These are phyloP conservation scores for Gillenia trifoliata DNA, from an alignment of 306 rosid genomes.

Conservation along the genomic window DNA sequence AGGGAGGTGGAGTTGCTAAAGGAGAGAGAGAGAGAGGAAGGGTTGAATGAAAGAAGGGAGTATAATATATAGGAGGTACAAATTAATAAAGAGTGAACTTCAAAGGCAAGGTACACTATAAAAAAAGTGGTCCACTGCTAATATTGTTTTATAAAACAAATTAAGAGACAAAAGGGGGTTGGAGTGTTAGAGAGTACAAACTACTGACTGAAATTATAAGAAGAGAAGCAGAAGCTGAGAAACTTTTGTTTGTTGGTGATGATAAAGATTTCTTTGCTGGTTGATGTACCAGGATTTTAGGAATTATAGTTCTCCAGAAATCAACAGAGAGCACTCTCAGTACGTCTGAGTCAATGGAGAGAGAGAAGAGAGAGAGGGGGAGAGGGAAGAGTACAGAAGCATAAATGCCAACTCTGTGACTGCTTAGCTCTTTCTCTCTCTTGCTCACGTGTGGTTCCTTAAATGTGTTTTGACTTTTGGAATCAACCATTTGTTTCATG, in stretches of 20 bases:
- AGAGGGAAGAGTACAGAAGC: background rate
- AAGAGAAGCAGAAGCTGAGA: background rate
- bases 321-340: background rate
- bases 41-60: slow-evolving; percentile 19
- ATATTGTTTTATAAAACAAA: slow-evolving; percentile 35
- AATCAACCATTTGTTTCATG: slow-evolving; percentile 46
- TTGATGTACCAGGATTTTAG: slow-evolving; percentile 37
- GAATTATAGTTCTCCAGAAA: slow-evolving; percentile 7
- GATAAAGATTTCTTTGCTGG: slow-evolving; percentile 14
- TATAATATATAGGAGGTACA: slow-evolving; percentile 32
- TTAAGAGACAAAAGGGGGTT: background rate
- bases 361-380: slow-evolving; percentile 8
- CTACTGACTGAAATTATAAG: background rate
- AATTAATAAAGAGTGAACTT: slow-evolving; percentile 43
- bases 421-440: slow-evolving; percentile 44
- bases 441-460: slow-evolving; percentile 75
- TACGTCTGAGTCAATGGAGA: slow-evolving; percentile 17
- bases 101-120: slow-evolving; percentile 66
- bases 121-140: slow-evolving; percentile 28
- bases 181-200: background rate
- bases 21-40: slow-evolving; percentile 18
- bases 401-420: slow-evolving; percentile 39
- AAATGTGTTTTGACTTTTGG: slow-evolving; percentile 76
- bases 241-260: slow-evolving; percentile 7
- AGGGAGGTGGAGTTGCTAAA: slow-evolving; percentile 16